These are phyloP conservation scores for Albifimbria verrucaria DNA, from an alignment of 2,329 filamentous ascomycete species.

Conservation along the genomic window DNA sequence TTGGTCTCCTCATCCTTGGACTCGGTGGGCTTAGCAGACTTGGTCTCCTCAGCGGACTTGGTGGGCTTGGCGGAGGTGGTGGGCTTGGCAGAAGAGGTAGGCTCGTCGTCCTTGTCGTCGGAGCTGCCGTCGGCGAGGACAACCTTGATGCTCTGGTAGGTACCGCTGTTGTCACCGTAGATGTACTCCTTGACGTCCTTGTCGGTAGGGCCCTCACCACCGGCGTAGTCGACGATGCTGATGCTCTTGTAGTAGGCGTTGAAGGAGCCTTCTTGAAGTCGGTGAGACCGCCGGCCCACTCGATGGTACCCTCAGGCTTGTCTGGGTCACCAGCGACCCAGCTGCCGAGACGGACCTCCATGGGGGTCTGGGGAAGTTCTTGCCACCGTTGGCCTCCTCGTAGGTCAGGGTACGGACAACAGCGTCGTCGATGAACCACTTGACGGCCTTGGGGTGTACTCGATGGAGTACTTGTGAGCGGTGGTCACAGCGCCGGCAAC, in stretches of 20 bases:
- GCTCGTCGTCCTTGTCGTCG: conserved; percentile 14
- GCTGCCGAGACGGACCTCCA: conserved; percentile 66
- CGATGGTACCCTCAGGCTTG: conserved; percentile 67
- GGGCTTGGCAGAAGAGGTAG: conserved; percentile 5
- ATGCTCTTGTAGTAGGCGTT: conserved; percentile 55
- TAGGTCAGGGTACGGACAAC: conserved; percentile 60
- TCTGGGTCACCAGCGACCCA: conserved; percentile 59
- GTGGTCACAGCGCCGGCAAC: conserved; percentile 53
- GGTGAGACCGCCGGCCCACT: conserved; percentile 61
- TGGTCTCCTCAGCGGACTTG: neutral
- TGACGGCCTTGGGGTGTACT: conserved; percentile 64
- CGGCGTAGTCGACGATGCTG: conserved; percentile 52
- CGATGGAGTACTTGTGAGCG: conserved; percentile 64
- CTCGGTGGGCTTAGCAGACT: conserved; percentile 2
- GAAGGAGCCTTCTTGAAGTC: conserved; percentile 50
- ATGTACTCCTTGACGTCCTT: conserved; percentile 47
- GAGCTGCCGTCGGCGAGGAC: conserved; percentile 31
- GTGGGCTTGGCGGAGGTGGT: conserved; percentile 8
- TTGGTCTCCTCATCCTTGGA: conserved; percentile 7
- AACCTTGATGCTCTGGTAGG: conserved; percentile 50
- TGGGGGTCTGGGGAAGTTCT: conserved; percentile 68
- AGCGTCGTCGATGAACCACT: conserved; percentile 63
- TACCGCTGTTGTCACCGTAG: conserved; percentile 48
- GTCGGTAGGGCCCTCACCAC: conserved; percentile 37
- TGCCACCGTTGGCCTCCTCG: conserved; percentile 53